A percentile compares a stretch with the other conserved stretches of the same genome.
Conservation (phyloP, 148 eudicot genomes). For the Camellia lanceoleosa region DNA sequence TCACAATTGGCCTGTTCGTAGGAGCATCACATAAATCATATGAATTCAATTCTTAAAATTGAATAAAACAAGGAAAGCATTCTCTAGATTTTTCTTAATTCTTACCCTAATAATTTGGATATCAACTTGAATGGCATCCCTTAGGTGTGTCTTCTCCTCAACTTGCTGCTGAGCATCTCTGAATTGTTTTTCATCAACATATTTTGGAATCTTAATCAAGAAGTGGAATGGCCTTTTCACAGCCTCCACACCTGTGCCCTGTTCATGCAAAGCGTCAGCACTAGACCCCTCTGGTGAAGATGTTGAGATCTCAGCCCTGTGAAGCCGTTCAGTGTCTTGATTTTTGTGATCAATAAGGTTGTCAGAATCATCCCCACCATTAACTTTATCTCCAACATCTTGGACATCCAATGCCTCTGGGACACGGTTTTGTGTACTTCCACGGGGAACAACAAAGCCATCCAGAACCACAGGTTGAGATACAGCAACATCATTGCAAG, state of each 20-base stretch:
- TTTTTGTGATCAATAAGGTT: constrained; percentile 26
- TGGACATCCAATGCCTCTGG: constrained; percentile 14
- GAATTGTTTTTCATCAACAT: constrained; percentile 65
- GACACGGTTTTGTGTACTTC: constrained; percentile 1
- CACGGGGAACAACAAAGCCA: constrained; percentile 10
- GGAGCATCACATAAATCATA: constrained; percentile 16
- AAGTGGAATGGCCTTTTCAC: constrained; percentile 63
- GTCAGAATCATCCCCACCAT: constrained; percentile 21
- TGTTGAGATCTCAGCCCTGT: constrained; percentile 27
- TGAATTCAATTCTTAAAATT: constrained; percentile 7
- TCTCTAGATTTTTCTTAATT: constrained; percentile 33
- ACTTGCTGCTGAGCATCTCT: constrained; percentile 46
- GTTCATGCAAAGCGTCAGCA: constrained; percentile 35
- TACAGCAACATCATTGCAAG: constrained; percentile 24
- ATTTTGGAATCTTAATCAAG: constrained; percentile 70
- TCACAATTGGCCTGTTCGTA: constrained; percentile 46
- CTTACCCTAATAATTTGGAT: constrained; percentile 51
- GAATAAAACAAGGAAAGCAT: constrained; percentile 1
- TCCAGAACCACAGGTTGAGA: constrained; percentile 19
- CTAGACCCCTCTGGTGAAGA: constrained; percentile 30
- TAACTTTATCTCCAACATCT: constrained; percentile 12
- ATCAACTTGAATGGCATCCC: constrained; percentile 60
- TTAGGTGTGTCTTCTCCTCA: constrained; percentile 51
- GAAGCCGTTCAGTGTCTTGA: constrained; percentile 21
- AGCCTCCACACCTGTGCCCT: constrained; percentile 27